These are phyloP conservation scores for Zasmidium citrigriseum DNA, from an alignment of 2,329 filamentous ascomycete species.

Conservation along the genomic window DNA sequence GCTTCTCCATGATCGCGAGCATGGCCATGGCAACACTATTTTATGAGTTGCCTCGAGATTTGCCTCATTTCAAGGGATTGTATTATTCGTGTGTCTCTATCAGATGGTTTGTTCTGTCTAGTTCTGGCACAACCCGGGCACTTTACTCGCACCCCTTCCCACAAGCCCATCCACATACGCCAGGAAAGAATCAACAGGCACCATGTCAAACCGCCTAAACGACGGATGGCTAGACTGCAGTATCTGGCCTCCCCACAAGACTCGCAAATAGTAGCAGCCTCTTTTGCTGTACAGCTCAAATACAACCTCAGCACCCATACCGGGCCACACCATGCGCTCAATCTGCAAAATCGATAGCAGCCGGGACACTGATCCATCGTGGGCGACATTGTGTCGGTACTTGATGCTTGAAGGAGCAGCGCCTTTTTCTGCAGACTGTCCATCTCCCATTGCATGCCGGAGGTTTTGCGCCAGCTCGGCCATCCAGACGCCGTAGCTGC, in stretches of 20 bases:
- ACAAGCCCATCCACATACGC: constrained; percentile 72
- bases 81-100: no score
- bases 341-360: constrained; percentile 71
- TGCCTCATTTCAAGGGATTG: no score
- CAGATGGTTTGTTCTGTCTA: no score
- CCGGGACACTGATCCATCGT: constrained; percentile 72
- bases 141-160: constrained; percentile 51
- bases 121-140: constrained; percentile 40
- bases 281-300: constrained; percentile 68
- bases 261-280: constrained; percentile 57
- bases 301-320: constrained; percentile 77
- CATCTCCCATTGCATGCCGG: constrained; percentile 47
- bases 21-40: no score
- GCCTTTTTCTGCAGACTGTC: constrained; percentile 32
- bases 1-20: no score
- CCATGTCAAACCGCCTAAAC: constrained; percentile 70
- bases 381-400: constrained; percentile 77
- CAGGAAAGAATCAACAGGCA: constrained; percentile 65
- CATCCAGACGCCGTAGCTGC: constrained; percentile 70
- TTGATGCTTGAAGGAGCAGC: constrained; percentile 35
- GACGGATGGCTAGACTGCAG: constrained; percentile 67
- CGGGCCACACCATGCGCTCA: constrained; percentile 79
- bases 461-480: constrained; percentile 70
- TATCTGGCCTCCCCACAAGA: constrained; percentile 70
- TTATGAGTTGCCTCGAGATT: no score